phyloP scores from a whole-genome alignment of 345 rosid genomes.

The Salix arbutifolia region DNA sequence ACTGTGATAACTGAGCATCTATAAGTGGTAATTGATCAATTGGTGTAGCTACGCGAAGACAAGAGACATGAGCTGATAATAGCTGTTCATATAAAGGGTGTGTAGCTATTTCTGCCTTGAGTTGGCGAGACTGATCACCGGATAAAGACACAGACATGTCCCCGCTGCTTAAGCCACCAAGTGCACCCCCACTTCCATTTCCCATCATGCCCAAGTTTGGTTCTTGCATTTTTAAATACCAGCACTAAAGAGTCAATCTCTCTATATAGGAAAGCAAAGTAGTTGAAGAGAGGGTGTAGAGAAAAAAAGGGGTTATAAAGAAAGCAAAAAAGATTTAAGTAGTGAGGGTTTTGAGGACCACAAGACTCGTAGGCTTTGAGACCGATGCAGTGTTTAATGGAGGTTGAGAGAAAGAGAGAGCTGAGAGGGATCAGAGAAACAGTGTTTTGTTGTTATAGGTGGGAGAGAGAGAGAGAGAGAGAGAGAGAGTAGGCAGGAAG shows the following conservation, averaged over 20 bases:
- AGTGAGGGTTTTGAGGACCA: constrained; percentile 23
- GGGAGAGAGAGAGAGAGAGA: not conserved
- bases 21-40: constrained; percentile 92
- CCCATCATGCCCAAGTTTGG: constrained; percentile 74
- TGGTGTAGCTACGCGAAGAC: constrained; percentile 92
- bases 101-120: constrained; percentile 78
- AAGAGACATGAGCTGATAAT: constrained; percentile 77
- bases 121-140: constrained; percentile 52
- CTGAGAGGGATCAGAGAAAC: constrained; percentile 11
- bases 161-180: constrained; percentile 30
- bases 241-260: not conserved
- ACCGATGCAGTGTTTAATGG: constrained; percentile 6
- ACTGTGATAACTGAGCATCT: constrained; percentile 84
- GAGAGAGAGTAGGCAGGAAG: not conserved
- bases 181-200: constrained; percentile 31
- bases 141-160: constrained; percentile 44
- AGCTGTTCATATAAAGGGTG: constrained; percentile 90
- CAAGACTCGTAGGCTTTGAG: constrained; percentile 11
- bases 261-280: not conserved
- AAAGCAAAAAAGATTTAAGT: not conserved
- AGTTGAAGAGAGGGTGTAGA: not conserved
- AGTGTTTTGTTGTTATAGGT: constrained; percentile 29
- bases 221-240: constrained; percentile 56
- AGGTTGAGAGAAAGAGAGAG: constrained; percentile 3
- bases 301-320: constrained; percentile 4